A percentile compares a stretch with the other conserved stretches of the same genome.
phyloP scores from a whole-genome alignment of 176 grass and related monocot genomes.

The Ananas comosus region DNA sequence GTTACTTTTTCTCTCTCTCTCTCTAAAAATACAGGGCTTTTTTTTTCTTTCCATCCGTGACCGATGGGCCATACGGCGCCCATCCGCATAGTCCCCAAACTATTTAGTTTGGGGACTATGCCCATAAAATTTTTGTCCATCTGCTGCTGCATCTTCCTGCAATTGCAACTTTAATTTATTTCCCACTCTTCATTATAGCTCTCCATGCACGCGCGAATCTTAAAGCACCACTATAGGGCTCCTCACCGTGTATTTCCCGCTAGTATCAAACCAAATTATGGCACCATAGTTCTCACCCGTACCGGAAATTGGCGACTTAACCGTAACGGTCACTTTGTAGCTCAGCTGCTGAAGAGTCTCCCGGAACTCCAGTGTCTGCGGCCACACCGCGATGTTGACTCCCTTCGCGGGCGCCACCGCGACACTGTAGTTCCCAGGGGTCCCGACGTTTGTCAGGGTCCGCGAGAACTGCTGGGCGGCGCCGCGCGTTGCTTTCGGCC shows the following conservation, averaged over 20 bases:
- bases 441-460: conserved; percentile 36
- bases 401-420: conserved; percentile 19
- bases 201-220: neutral
- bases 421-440: conserved; percentile 6
- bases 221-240: conserved; percentile 30
- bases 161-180: too few species aligned
- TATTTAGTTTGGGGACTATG: too few species aligned
- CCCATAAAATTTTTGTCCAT: too few species aligned
- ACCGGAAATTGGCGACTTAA: conserved; percentile 4
- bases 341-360: conserved; percentile 17
- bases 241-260: conserved; percentile 24
- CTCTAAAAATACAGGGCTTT: too few species aligned
- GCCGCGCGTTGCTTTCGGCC: conserved; percentile 8
- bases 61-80: too few species aligned
- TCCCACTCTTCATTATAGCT: too few species aligned
- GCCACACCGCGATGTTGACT: conserved; percentile 19
- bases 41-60: too few species aligned
- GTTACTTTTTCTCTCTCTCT: too few species aligned
- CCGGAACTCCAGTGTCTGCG: conserved; percentile 23
- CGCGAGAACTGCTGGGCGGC: conserved; percentile 18
- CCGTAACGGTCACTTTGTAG: conserved; percentile 27
- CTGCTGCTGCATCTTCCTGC: too few species aligned
- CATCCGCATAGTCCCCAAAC: too few species aligned
- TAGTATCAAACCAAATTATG: conserved; percentile 26
- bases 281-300: conserved; percentile 17